phyloP scores from a whole-genome alignment of 2,329 filamentous ascomycete species.

The Fusarium floridanum region DNA sequence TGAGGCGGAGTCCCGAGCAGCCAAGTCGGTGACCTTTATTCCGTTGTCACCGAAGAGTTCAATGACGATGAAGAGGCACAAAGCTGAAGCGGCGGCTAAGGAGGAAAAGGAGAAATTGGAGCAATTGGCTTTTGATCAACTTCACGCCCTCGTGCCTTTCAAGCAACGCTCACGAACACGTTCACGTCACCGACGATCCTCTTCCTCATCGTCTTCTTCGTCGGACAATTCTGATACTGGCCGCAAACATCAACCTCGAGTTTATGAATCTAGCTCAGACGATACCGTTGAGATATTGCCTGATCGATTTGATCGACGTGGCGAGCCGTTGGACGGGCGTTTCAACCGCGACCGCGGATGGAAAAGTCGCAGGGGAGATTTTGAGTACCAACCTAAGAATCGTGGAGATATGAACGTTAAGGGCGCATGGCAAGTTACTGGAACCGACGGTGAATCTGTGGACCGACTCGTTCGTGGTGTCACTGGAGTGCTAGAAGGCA shows the following conservation, averaged over 20 bases:
- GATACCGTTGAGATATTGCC: conserved; percentile 60
- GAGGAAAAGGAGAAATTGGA: conserved; percentile 35
- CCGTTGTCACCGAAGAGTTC: conserved; percentile 65
- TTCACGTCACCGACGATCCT: conserved; percentile 22
- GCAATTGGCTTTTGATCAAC: conserved; percentile 32
- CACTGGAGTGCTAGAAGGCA: conserved; percentile 48
- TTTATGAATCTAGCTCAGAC: conserved; percentile 44
- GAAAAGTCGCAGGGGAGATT: conserved; percentile 58
- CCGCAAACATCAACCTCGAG: conserved; percentile 37
- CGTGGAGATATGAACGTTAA: conserved; percentile 53
- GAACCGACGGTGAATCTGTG: conserved; percentile 58
- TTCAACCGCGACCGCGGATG: conserved; percentile 38
- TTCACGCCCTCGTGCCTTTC: conserved; percentile 35
- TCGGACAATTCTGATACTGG: conserved; percentile 48
- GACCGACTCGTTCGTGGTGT: conserved; percentile 50
- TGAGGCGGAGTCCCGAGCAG: conserved; percentile 21
- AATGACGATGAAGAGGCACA: conserved; percentile 59
- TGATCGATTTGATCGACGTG: conserved; percentile 61
- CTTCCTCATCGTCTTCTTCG: conserved; percentile 53
- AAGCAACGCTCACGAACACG: conserved; percentile 25
- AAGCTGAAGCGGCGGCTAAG: conserved; percentile 44
- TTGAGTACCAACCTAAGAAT: conserved; percentile 54
- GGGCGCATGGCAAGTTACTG: conserved; percentile 60
- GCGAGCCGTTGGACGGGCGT: conserved; percentile 54
- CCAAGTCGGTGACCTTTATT: conserved; percentile 61